Percentiles rank a stretch among this genome's conserved stretches.
phyloP scores from a whole-genome alignment of 257 asterid species.

The Solanum chiquidenum region DNA sequence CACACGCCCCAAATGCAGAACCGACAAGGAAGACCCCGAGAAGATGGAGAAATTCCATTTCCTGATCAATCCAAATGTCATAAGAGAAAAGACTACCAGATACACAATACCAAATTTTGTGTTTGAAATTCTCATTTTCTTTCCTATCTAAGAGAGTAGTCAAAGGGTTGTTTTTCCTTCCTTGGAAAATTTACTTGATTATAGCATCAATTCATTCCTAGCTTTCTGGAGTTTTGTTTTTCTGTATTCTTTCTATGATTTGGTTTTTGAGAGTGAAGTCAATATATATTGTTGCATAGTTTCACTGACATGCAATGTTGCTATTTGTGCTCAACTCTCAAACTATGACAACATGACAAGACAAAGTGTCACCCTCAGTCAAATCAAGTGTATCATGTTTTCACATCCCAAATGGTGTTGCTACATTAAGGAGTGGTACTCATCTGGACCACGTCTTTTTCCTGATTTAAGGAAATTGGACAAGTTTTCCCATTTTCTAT shows the following conservation, averaged over 20 bases:
- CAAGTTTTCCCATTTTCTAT: neutral
- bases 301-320: neutral
- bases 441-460: neutral
- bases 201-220: neutral
- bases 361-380: neutral
- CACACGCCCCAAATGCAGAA: constrained; percentile 24
- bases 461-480: neutral
- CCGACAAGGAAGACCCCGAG: constrained; percentile 44
- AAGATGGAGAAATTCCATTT: constrained; percentile 90
- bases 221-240: neutral
- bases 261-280: neutral
- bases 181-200: neutral
- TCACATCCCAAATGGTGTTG: neutral
- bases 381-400: neutral
- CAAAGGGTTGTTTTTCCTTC: neutral
- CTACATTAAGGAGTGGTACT: neutral
- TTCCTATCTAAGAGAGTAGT: neutral
- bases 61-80: constrained; percentile 23
- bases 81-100: neutral
- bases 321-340: neutral
- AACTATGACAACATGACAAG: neutral
- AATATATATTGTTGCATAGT: neutral
- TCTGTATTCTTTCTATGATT: neutral
- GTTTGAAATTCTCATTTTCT: neutral
- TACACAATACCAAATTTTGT: neutral